Base-by-base conservation (phyloP, 164 flowering plant species). In the Liquidambar formosana region DNA sequence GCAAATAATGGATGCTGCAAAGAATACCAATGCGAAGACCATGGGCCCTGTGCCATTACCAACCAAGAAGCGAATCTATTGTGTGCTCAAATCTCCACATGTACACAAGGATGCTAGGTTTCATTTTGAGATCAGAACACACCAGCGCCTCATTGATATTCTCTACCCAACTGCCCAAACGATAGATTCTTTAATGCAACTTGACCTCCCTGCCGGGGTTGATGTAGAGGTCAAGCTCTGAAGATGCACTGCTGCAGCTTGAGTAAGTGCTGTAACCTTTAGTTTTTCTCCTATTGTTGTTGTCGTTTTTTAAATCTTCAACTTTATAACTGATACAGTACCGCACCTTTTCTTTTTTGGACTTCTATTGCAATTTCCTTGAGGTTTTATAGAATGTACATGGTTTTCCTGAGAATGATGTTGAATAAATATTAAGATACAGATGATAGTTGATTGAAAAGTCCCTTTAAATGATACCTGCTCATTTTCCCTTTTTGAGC, bases 11-110 rank as follows among this genome's bases (percentile, higher is more conserved):
- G 97, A 91, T 67, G 97, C 97, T 72, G 99, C 98, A 49, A 83
- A 82, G 74, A 86, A 78, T 3, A 90, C 93, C n/a, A 93, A 93
- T 78, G 99, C 98, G 15, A 91, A 90, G 78, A 90, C 91, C 52
- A 80, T 90, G 87, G 99, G 99, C 16, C 99, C 98, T 63, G 94
- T 95, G 15, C 98, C 98, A 12, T 75, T 95, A 56, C 99, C 99
- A 15, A 93, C 98, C 25, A 91, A 89, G 84, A 95, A 82, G 82
- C 65, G 92, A 33, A 67, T 90, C 27, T 95, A 83, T 61, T 93
- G 98, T 81, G 89, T 93, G n/a, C 92, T 93, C 16, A 93, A 93
- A 69, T 95, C 99, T 23, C 97, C 99, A 0, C 98, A 93, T 60
- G 99, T 93, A 19, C 87, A 95, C 85, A 95, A 95, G 74, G 99